Evolutionary conservation across 257 asterid genomes (phyloP).

Genomic region (Petrea volubilis): DNA sequence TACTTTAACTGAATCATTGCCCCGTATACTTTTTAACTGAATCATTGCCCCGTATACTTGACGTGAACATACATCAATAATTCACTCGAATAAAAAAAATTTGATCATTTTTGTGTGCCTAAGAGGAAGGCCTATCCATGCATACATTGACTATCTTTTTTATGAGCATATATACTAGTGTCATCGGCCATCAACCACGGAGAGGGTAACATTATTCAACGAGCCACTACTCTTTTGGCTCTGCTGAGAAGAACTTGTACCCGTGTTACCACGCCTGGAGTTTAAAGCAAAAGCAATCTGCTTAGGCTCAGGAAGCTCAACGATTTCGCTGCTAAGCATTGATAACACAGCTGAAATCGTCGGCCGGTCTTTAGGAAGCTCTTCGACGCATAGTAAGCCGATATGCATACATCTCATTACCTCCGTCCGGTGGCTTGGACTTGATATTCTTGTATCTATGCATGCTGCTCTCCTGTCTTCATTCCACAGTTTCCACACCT

Average conservation of each 20-base stretch:
- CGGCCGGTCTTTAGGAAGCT: constrained; percentile 50
- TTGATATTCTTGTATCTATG: constrained; percentile 31
- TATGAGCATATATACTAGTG: neutral
- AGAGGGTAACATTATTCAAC: constrained; percentile 7
- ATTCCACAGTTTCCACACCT: constrained; percentile 55
- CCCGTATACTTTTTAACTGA: too few species aligned
- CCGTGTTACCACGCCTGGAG: neutral
- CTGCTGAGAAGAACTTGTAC: constrained; percentile 11
- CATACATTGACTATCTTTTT: neutral
- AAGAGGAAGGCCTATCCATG: too few species aligned
- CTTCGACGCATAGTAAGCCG: constrained; percentile 56
- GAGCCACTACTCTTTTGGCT: constrained; percentile 8
- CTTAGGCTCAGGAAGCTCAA: constrained; percentile 40
- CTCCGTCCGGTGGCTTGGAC: constrained; percentile 21
- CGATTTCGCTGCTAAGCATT: constrained; percentile 45
- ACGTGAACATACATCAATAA: too few species aligned
- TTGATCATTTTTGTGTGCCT: too few species aligned
- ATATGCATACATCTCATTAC: constrained; percentile 47
- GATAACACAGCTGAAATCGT: constrained; percentile 34
- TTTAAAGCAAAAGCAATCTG: neutral
- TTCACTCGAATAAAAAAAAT: too few species aligned
- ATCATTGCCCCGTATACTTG: too few species aligned
- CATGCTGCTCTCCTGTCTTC: constrained; percentile 18
- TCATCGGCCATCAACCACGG: constrained; percentile 11
- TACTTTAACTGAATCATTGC: too few species aligned